Conservation (phyloP, 2,329 filamentous ascomycete genomes). For the Tolypocladium endophyticum region DNA sequence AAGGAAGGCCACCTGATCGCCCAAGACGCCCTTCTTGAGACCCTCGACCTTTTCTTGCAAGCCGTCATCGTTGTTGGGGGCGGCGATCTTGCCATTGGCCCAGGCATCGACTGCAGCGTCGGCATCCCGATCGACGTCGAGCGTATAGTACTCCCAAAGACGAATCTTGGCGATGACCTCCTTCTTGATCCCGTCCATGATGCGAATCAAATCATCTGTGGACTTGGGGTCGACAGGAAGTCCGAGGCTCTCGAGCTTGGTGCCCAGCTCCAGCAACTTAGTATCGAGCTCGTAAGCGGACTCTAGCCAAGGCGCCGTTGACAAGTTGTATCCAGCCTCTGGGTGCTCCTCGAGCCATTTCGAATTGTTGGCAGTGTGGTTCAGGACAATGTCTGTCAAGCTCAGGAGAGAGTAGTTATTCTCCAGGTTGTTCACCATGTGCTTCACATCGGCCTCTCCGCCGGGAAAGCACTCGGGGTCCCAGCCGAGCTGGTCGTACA, state of each 20-base stretch:
- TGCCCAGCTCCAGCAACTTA: slow-evolving; percentile 64
- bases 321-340: slow-evolving; percentile 88
- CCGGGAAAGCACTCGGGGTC: slow-evolving; percentile 73
- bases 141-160: slow-evolving; percentile 88
- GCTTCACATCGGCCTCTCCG: slow-evolving; percentile 71
- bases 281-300: slow-evolving; percentile 53
- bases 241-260: slow-evolving; percentile 56
- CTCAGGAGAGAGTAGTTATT: slow-evolving; percentile 74
- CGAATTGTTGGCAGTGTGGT: slow-evolving; percentile 94
- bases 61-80: slow-evolving; percentile 32
- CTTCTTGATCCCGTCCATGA: slow-evolving; percentile 78
- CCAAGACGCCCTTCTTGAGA: slow-evolving; percentile 31
- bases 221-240: slow-evolving; percentile 65
- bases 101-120: slow-evolving; percentile 62
- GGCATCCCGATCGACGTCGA: slow-evolving; percentile 66
- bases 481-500: slow-evolving; percentile 85
- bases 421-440: slow-evolving; percentile 73
- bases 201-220: slow-evolving; percentile 60
- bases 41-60: slow-evolving; percentile 31
- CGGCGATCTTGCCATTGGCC: slow-evolving; percentile 47
- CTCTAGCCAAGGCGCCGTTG: slow-evolving; percentile 72
- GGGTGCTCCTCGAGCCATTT: slow-evolving; percentile 91
- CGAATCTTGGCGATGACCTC: slow-evolving; percentile 67
- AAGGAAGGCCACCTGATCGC: slow-evolving; percentile 51
- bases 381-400: slow-evolving; percentile 93